These are phyloP conservation scores for Magnusiomyces ingens DNA, from an alignment of 1,139 yeast species.

Conservation along the genomic window DNA sequence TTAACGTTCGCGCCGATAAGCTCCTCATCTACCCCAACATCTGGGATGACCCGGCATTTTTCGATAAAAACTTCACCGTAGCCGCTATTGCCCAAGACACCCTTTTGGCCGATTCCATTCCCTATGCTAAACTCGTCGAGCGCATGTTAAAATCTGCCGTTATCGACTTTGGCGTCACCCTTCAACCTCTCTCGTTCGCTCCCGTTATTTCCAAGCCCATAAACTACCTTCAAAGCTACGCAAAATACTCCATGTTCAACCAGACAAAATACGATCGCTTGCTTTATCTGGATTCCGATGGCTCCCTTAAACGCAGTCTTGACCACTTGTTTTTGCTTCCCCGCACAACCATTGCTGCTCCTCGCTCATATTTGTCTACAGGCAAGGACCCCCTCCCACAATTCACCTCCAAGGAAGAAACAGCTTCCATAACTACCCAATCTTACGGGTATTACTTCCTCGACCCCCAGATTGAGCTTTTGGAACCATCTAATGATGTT, in stretches of 20 bases:
- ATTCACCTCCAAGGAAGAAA: neutral
- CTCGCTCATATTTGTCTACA: conserved; percentile 32
- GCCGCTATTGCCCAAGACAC: no score
- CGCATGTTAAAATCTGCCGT: no score
- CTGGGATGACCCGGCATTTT: conserved; percentile 10
- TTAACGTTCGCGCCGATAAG: conserved; percentile 37
- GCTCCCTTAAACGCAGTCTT: conserved; percentile 27
- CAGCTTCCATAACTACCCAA: conserved; percentile 11
- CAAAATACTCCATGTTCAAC: conserved; percentile 42
- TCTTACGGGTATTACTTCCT: conserved; percentile 23
- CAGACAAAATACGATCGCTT: conserved; percentile 42
- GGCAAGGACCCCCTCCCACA: neutral
- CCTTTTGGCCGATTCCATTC: no score
- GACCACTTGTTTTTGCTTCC: conserved; percentile 47
- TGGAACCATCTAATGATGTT: conserved; percentile 35
- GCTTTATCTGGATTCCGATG: conserved; percentile 42
- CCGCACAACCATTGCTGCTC: conserved; percentile 32
- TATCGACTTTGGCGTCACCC: no score
- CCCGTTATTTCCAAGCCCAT: no score
- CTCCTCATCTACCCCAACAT: conserved; percentile 29
- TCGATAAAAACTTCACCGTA: neutral
- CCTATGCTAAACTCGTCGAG: no score
- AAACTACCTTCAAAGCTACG: conserved; percentile 33
- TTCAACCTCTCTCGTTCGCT: no score
- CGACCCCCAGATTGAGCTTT: conserved; percentile 39